phyloP scores from a whole-genome alignment of 306 rosid genomes.

The Dryas octopetala region DNA sequence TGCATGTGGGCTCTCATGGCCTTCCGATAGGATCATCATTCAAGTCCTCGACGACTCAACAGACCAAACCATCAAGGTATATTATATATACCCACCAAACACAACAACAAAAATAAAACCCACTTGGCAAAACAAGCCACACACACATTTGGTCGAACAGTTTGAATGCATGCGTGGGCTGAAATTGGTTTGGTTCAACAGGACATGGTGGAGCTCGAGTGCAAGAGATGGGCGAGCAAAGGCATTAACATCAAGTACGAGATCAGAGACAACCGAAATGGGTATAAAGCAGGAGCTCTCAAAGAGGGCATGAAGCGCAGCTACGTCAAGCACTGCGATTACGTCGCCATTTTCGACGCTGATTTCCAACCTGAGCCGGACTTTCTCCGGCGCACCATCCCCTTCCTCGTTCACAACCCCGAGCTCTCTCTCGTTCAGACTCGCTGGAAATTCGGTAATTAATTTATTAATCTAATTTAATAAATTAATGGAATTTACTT shows the following conservation, averaged over 20 bases:
- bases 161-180: too few species aligned
- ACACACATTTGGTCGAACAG: too few species aligned
- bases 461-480: slow-evolving; percentile 1
- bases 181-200: slow-evolving; percentile 3
- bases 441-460: slow-evolving; percentile 85
- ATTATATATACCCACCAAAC: not conserved
- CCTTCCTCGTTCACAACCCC: slow-evolving; percentile 68
- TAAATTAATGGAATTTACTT: not conserved
- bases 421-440: slow-evolving; percentile 69
- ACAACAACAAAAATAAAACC: not conserved
- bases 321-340: slow-evolving; percentile 70
- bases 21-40: slow-evolving; percentile 72
- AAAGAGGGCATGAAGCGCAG: slow-evolving; percentile 78
- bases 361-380: slow-evolving; percentile 89
- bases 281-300: slow-evolving; percentile 88
- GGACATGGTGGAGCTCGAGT: slow-evolving; percentile 74
- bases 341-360: slow-evolving; percentile 79
- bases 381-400: slow-evolving; percentile 70
- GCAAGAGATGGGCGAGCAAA: slow-evolving; percentile 75
- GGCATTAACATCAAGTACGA: slow-evolving; percentile 84
- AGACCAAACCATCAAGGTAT: slow-evolving; percentile 69
- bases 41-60: slow-evolving; percentile 95
- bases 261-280: slow-evolving; percentile 70
- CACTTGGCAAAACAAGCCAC: not conserved
- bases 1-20: slow-evolving; percentile 88